Conservation (phyloP, 257 asterid genomes). For the Orobanche coerulescens region DNA sequence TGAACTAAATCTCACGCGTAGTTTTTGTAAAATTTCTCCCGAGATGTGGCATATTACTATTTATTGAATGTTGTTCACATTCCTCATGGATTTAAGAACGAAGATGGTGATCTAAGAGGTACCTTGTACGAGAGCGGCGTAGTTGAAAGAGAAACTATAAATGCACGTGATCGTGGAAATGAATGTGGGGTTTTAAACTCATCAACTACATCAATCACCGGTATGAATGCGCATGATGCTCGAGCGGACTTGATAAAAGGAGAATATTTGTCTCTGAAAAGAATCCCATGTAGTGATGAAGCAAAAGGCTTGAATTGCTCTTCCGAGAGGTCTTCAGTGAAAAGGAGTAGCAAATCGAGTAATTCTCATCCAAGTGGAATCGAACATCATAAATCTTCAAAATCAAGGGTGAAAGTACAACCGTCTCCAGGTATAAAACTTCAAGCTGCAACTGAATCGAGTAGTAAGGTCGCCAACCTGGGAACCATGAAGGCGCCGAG, state of each 20-base stretch:
- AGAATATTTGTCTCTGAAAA: constrained; percentile 29
- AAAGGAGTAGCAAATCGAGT: constrained; percentile 39
- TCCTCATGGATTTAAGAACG: background rate
- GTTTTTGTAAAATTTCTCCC: no score
- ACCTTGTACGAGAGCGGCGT: background rate
- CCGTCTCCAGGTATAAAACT: constrained; percentile 30
- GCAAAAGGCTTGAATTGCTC: constrained; percentile 25
- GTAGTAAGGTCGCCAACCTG: constrained; percentile 35
- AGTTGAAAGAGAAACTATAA: background rate
- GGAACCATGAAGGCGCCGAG: constrained; percentile 47
- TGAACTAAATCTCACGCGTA: no score
- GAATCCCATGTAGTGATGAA: constrained; percentile 27
- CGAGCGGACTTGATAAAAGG: constrained; percentile 21
- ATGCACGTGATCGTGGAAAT: background rate
- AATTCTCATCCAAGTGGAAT: constrained; percentile 32
- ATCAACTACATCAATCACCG: background rate
- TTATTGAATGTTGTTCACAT: background rate
- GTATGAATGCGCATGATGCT: background rate
- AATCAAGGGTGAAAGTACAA: constrained; percentile 31
- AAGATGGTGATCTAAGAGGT: background rate
- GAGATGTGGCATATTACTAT: no score
- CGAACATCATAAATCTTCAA: constrained; percentile 38
- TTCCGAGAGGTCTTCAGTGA: constrained; percentile 31
- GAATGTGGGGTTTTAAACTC: background rate
- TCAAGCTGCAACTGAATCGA: constrained; percentile 34